Base-by-base conservation (phyloP, 192 early-diverging fungal genomes). In the Coemansia biformis region DNA sequence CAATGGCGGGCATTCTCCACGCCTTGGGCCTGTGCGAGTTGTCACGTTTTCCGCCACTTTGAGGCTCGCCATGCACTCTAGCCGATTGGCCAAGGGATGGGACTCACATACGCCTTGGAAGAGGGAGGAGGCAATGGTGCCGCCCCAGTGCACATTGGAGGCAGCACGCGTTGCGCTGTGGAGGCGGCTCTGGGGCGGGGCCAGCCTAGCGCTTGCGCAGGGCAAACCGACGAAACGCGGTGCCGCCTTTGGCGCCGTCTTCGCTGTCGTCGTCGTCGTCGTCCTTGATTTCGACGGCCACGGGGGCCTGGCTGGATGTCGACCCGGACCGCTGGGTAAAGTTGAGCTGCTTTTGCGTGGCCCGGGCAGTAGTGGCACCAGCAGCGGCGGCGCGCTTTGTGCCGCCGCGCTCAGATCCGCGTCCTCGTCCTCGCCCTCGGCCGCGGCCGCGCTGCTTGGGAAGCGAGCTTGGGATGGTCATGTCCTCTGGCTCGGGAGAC, bases 161-260 rank as follows among this genome's bases (percentile, higher is more conserved):
- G 24, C 24, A 26, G 24, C 24, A 26, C n/a, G n/a, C n/a, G n/a
- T n/a, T n/a, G n/a, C n/a, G n/a, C n/a, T n/a, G n/a, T n/a, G n/a
- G n/a, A n/a, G n/a, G n/a, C n/a, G n/a, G n/a, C n/a, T n/a, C n/a
- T n/a, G n/a, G n/a, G n/a, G n/a, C n/a, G n/a, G n/a, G n/a, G n/a
- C n/a, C n/a, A n/a, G n/a, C 8, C 9, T 26, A 34, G 4, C 43
- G 54, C 19, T 61, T 69, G 10, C 54, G 32, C 16, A 69, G 33
- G 8, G 59, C 50, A 35, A 69, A 69, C 1, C 57, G 48, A 4
- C 59, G 50, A 46, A 69, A 69, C 1, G 50, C 47, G 1, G 19
- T 23, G 13, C n/a, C 36, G 0, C 14, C 44, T 12, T 12, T 31
- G 4, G 6, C 38, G 3, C 48, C 43, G 4, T 35, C 46, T 8